phyloP scores from a whole-genome alignment of 225 moss, liverwort and hornwort species.

The Bryoerythrophyllum caledonicum region DNA sequence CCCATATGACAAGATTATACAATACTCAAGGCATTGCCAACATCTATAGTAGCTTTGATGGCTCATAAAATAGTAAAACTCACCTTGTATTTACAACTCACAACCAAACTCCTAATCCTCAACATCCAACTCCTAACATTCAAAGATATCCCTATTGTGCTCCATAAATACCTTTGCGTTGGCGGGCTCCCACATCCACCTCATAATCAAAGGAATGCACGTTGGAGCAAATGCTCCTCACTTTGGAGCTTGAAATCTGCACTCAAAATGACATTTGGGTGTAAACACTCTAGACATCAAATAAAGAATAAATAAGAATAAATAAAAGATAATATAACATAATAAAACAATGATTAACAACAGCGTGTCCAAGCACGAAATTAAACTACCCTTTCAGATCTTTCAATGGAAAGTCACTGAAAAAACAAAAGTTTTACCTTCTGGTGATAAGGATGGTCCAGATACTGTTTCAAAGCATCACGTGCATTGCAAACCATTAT shows the following conservation, averaged over 20 bases:
- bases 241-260: slow-evolving; percentile 19
- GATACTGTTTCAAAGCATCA: slow-evolving; percentile 11
- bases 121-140: no score
- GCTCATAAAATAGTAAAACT: no score
- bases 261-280: background rate
- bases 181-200: slow-evolving; percentile 16
- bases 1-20: no score
- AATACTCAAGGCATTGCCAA: no score
- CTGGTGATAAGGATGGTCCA: slow-evolving; percentile 26
- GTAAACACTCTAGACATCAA: background rate
- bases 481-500: background rate
- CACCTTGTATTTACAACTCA: no score
- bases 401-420: no score
- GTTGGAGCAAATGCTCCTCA: slow-evolving; percentile 17
- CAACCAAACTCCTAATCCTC: no score
- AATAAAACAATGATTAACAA: background rate
- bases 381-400: background rate
- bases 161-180: slow-evolving; percentile 24
- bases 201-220: slow-evolving; percentile 11
- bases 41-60: no score
- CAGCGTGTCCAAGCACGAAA: background rate
- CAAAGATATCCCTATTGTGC: slow-evolving; percentile 5
- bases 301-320: background rate
- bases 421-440: background rate
- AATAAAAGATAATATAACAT: no score